These are phyloP conservation scores for Ceratocystis lukuohia DNA, from an alignment of 2,329 filamentous ascomycete genomes.

Conservation along the genomic window DNA sequence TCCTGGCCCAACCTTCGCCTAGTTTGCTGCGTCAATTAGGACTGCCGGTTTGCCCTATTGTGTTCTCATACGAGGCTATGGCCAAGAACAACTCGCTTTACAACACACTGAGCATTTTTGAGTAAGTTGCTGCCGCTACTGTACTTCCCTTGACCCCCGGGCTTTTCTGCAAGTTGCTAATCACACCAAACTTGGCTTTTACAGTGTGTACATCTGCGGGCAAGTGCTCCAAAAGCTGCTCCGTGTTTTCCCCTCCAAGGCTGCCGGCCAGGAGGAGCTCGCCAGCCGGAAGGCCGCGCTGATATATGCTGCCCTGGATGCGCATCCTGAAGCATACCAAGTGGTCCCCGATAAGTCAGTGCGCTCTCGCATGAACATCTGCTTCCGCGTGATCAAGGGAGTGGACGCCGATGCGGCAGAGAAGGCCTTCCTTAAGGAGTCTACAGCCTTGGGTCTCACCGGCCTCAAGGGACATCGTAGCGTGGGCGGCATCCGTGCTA, in stretches of 20 bases:
- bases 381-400: slow-evolving; percentile 58
- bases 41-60: slow-evolving; percentile 63
- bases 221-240: slow-evolving; percentile 71
- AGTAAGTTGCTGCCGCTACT: slow-evolving; percentile 33
- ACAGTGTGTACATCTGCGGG: slow-evolving; percentile 74
- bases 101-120: slow-evolving; percentile 91
- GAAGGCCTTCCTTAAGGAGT: slow-evolving; percentile 64
- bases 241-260: slow-evolving; percentile 49
- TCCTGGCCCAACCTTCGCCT: slow-evolving; percentile 61
- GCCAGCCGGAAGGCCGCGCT: slow-evolving; percentile 60
- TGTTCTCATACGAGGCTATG: slow-evolving; percentile 72
- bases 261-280: slow-evolving; percentile 62
- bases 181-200: slow-evolving; percentile 9
- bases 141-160: neutral
- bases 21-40: slow-evolving; percentile 59
- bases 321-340: slow-evolving; percentile 56
- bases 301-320: slow-evolving; percentile 68
- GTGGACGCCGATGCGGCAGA: slow-evolving; percentile 56
- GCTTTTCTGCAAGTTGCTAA: neutral
- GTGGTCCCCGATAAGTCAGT: slow-evolving; percentile 62
- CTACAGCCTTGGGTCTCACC: slow-evolving; percentile 52
- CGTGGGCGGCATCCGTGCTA: slow-evolving; percentile 73
- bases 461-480: slow-evolving; percentile 82
- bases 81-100: slow-evolving; percentile 91
- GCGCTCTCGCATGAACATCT: slow-evolving; percentile 88